A percentile compares a stretch with the other conserved stretches of the same genome.
phyloP scores from a whole-genome alignment of 164 flowering plant species.

The Chimonanthus salicifolius region DNA sequence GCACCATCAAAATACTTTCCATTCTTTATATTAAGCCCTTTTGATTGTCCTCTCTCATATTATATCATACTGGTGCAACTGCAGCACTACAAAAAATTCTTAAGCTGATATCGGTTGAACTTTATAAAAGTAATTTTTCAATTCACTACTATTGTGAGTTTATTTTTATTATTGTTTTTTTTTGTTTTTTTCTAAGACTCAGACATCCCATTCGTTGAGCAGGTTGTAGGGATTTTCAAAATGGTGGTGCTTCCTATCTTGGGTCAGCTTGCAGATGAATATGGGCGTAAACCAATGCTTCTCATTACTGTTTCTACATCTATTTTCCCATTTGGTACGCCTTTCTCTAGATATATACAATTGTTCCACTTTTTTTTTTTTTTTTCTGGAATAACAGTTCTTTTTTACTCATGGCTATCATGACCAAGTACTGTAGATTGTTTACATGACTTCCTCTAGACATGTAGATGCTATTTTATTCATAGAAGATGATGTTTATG shows the following conservation, averaged over 20 bases:
- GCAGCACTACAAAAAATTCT: not conserved
- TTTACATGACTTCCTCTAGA: too few relatives aligned
- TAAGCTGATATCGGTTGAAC: not conserved
- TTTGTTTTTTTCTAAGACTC: not conserved
- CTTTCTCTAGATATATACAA: not conserved
- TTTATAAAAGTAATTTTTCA: too few relatives aligned
- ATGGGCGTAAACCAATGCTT: conserved; percentile 86
- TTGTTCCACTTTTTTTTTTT: not conserved
- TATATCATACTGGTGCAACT: not conserved
- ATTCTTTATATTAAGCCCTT: not conserved
- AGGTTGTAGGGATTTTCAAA: conserved; percentile 84
- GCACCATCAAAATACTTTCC: not conserved
- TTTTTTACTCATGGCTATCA: too few relatives aligned
- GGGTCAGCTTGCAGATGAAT: conserved; percentile 87
- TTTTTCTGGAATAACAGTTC: too few relatives aligned
- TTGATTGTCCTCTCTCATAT: not conserved
- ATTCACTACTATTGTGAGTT: too few relatives aligned
- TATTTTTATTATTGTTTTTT: too few relatives aligned
- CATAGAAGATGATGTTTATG: too few relatives aligned
- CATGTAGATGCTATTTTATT: too few relatives aligned
- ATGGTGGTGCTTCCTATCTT: conserved; percentile 73
- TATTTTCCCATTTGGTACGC: conserved; percentile 70
- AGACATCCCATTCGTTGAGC: conserved; percentile 12
- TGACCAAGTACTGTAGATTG: too few relatives aligned
- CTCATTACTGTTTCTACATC: conserved; percentile 62